phyloP scores from a whole-genome alignment of 805 yeast species.

The Saturnispora besseyi region DNA sequence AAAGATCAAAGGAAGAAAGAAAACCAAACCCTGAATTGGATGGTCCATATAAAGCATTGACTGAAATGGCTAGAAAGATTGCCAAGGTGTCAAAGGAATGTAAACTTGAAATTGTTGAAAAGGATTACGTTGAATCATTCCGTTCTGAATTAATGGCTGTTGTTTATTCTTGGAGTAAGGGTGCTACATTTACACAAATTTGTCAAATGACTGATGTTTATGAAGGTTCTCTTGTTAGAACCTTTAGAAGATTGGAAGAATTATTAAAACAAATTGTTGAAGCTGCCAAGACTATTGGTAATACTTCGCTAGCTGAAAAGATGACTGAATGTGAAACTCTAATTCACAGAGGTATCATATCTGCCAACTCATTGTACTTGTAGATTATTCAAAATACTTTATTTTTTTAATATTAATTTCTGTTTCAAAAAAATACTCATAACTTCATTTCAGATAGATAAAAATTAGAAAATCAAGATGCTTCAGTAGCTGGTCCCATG shows the following conservation, averaged over 20 bases:
- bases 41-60: constrained; percentile 84
- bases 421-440: neutral
- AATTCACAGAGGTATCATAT: constrained; percentile 91
- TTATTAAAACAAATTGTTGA: constrained; percentile 79
- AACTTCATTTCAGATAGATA: neutral
- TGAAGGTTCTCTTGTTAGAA: constrained; percentile 91
- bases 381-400: constrained; percentile 17
- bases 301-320: constrained; percentile 72
- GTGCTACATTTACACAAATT: constrained; percentile 91
- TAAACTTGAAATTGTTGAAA: constrained; percentile 81
- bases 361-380: constrained; percentile 88
- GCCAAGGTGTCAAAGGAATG: constrained; percentile 87
- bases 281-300: constrained; percentile 94
- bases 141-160: constrained; percentile 95
- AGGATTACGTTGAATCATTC: constrained; percentile 86
- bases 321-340: constrained; percentile 80
- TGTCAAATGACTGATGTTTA: constrained; percentile 99
- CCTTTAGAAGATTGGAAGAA: constrained; percentile 92
- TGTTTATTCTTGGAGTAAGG: constrained; percentile 93
- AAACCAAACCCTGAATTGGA: constrained; percentile 79
- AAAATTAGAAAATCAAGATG: neutral
- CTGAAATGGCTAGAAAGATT: constrained; percentile 83
- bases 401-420: neutral
- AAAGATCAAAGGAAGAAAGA: constrained; percentile 82
- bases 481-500: constrained; percentile 8